Evolutionary conservation across 2,329 filamentous ascomycete species (phyloP), one percentile per base, ranked within the genome.

Genomic region (Exophiala xenobiotica): DNA sequence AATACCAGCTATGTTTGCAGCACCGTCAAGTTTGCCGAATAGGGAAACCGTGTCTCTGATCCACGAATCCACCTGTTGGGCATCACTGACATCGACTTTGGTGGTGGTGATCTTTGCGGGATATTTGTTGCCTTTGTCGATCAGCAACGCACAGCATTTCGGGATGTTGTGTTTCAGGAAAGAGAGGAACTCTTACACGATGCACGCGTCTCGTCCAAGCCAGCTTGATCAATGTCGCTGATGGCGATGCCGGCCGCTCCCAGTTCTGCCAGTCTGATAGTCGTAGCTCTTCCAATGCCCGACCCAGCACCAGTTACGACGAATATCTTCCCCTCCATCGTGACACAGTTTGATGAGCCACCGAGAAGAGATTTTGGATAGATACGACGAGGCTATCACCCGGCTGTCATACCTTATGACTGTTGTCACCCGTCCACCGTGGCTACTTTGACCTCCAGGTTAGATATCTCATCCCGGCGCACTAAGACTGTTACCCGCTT

Each of bases 231-330:
- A 14, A 53, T 14, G 19, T 53, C 50, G 23, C 46, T 41, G 24
- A 54, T 38, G 6, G 40, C 46, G 11, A 54, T 33, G 6, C 46
- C 51, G 5, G 12, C 12, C 1, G 40, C 51, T 1, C 42, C 51
- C 4, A 49, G 22, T 16, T 50, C 18, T 19, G 46, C 29, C n/a
- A 54, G 20, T 19, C 51, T 33, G 11, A 54, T 27, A 0, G 76
- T 72, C 5, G 75, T 75, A 9, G 71, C 72, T 9, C 75, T 68
- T n/a, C 77, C 78, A 42, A 80, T 79, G 12, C 78, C 78, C 9
- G 69, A 70, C 1, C 71, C 72, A 16, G 73, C 71, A 20, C 78
- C 77, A 3, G 75, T 78, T 19, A 80, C 60, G 44, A 74, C 74
- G 49, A 78, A 70, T 39, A 78, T 70, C 60, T 74, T 78, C 56